phyloP scores from a whole-genome alignment of 2,329 filamentous ascomycete genomes.

The Neurospora sp. region DNA sequence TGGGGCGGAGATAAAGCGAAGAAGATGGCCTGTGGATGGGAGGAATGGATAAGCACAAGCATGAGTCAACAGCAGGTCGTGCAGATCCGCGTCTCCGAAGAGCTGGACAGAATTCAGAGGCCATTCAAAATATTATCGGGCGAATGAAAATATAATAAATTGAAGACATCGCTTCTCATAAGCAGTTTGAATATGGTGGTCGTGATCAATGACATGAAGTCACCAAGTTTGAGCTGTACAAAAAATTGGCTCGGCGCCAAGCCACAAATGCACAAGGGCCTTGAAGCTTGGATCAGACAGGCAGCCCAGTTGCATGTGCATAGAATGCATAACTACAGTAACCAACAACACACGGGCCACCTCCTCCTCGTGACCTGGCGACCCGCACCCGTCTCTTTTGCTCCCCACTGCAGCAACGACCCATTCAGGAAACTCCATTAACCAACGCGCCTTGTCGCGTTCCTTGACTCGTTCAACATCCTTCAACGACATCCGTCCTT shows the following conservation, averaged over 20 bases:
- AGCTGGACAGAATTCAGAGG: neutral
- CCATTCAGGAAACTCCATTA: neutral
- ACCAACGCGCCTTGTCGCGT: neutral
- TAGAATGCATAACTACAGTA: neutral
- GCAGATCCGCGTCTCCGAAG: neutral
- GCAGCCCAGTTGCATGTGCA: neutral
- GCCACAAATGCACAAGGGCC: neutral
- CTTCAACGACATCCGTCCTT: neutral
- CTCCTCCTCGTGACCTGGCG: neutral
- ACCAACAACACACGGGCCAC: neutral
- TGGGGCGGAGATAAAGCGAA: neutral
- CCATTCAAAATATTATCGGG: neutral
- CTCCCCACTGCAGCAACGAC: neutral
- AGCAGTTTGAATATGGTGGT: neutral
- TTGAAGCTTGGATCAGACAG: neutral
- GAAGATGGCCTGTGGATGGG: neutral
- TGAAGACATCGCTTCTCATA: neutral
- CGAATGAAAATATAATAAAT: neutral
- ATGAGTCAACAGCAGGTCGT: neutral
- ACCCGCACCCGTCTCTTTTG: neutral
- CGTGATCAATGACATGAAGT: neutral
- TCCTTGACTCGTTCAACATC: neutral
- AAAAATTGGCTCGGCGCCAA: neutral
- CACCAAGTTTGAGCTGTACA: neutral
- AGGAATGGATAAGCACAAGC: neutral